Conservation (phyloP, 2,329 filamentous ascomycete species). For the Fusarium illudens region DNA sequence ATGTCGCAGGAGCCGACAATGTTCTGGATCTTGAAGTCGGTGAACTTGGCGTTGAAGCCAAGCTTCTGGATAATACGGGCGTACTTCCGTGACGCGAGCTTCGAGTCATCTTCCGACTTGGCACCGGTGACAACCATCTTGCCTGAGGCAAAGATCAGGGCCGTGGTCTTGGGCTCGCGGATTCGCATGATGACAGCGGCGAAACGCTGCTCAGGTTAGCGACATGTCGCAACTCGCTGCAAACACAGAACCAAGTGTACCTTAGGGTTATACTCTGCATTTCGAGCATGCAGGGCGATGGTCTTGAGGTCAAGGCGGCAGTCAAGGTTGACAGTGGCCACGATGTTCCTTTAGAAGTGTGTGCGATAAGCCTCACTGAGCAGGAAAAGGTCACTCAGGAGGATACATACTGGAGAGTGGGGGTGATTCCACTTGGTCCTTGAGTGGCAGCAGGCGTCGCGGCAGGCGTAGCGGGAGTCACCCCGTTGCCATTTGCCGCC, state of each 20-base stretch:
- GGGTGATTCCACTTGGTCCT: conserved; percentile 88
- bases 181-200: conserved; percentile 99
- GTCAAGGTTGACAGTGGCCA: conserved; percentile 97
- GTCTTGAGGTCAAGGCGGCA: conserved; percentile 98
- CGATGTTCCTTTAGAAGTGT: conserved; percentile 84
- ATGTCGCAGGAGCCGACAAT: conserved; percentile 99
- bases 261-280: conserved; percentile 99
- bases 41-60: conserved; percentile 99
- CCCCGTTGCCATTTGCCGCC: conserved; percentile 75
- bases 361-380: conserved; percentile 63
- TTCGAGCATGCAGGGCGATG: conserved; percentile 96
- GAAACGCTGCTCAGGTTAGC: conserved; percentile 76
- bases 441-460: conserved; percentile 86
- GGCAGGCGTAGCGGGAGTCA: conserved; percentile 89
- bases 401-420: conserved; percentile 94
- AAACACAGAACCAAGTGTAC: conserved; percentile 61
- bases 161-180: conserved; percentile 97
- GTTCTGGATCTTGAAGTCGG: conserved; percentile 99
- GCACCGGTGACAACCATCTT: conserved; percentile 99
- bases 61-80: conserved; percentile 99
- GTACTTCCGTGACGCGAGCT: conserved; percentile 96
- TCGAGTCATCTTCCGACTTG: conserved; percentile 97
- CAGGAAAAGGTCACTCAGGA: conserved; percentile 45
- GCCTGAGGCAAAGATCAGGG: conserved; percentile 95
- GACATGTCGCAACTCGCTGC: conserved; percentile 10